Percentiles rank a stretch among this genome's conserved stretches.
Conservation (phyloP, 148 eudicot species). For the Persicaria tinctoria region DNA sequence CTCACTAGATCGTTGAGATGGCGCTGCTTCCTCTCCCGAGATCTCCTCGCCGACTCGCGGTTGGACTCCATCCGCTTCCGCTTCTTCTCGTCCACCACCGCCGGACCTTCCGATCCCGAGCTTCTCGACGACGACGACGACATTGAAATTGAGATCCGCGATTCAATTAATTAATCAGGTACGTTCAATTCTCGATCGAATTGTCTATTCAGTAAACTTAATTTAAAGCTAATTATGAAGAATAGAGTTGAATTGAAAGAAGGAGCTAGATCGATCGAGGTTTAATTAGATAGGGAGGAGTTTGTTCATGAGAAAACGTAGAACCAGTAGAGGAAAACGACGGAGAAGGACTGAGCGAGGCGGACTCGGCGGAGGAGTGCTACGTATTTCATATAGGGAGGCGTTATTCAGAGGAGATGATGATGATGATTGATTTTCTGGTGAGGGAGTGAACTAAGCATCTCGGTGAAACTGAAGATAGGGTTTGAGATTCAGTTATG, state of each 20-base stretch:
- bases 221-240: not conserved
- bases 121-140: slow-evolving; percentile 21
- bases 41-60: slow-evolving; percentile 67
- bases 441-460: not conserved
- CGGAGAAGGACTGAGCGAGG: slow-evolving; percentile 69
- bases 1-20: slow-evolving; percentile 46
- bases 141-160: slow-evolving; percentile 16
- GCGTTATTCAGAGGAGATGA: not conserved
- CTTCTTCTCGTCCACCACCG: slow-evolving; percentile 46
- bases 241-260: not conserved
- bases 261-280: not conserved
- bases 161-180: not conserved
- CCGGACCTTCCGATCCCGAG: slow-evolving; percentile 35
- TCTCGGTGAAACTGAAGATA: not conserved
- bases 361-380: slow-evolving; percentile 31
- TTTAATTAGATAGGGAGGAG: not conserved
- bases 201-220: not conserved
- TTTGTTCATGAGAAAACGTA: slow-evolving; percentile 48
- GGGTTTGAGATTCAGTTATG: not conserved
- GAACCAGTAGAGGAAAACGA: slow-evolving; percentile 68
- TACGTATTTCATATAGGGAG: slow-evolving; percentile 38
- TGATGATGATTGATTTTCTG: not conserved
- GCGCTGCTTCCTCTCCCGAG: slow-evolving; percentile 57
- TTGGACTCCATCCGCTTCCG: slow-evolving; percentile 65
- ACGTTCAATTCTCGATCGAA: not conserved